Base-by-base conservation (phyloP, 441 rosid species). In the Raphanus hybrid region DNA sequence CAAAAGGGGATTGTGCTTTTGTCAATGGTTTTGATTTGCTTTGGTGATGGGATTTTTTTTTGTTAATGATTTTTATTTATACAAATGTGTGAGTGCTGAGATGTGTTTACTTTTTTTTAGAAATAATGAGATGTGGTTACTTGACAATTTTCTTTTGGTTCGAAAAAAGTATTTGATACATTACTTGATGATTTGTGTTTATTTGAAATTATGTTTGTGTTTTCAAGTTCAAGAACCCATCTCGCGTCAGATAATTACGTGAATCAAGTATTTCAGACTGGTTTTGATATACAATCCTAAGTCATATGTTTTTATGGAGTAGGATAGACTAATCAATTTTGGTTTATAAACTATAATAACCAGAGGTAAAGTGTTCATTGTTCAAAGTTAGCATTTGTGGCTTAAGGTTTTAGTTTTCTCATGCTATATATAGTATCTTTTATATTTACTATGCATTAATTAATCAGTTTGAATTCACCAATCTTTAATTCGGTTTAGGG, bases 11-110 rank as follows among this genome's bases (percentile, higher is more conserved):
- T 66, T 80, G 83, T 69, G 76, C 60, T 80, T 70, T 70, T 57
- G 63, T 65, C 29, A 0, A 70, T 75, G 79, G 50, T 63, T 64
- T 80, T 45, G 65, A 20, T 79, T 79, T 74, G 78, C 55, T 70
- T 70, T 75, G 76, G 69, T 66, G 73, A 75, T 59, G 82, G 63
- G 63, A 23, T 78, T 61, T 62, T 39, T 11, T 65, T 10, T 63
- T 58, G 52, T 64, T 74, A 75, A 71, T 75, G 73, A 60, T 75
- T 70, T 61, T 20, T 61, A 79, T 75, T 43, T 48, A 70, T 70
- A 67, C 65, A 75, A 71, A 61, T 20, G 45, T 35, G 62, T 80
- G 83, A 71, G 77, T 75, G 83, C 52, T 5, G 32, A 80, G 2
- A 75, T 43, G 50, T 43, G n/a, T 3, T 43, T 43, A 43, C 50